Conservation (phyloP, 2,329 filamentous ascomycete genomes). For the Colletotrichum euphorbiae region DNA sequence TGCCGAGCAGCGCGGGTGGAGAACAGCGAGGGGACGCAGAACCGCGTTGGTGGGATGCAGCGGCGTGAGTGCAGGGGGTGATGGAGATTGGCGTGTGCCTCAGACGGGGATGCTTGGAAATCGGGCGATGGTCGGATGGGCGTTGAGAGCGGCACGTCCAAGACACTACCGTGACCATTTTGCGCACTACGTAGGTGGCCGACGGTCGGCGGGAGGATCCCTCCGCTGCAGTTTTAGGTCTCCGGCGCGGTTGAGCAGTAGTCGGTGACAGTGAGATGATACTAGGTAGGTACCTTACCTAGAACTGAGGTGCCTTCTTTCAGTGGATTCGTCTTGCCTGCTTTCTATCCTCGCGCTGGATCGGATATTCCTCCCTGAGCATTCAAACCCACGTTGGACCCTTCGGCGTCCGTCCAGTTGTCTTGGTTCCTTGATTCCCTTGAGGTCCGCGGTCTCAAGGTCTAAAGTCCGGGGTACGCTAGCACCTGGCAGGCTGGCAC, state of each 20-base stretch:
- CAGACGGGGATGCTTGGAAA: slow-evolving; percentile 39
- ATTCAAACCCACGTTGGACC: neutral
- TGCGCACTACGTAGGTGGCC: slow-evolving; percentile 10
- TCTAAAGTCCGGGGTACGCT: slow-evolving; percentile 38
- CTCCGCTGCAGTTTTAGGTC: neutral
- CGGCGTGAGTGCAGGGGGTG: slow-evolving; percentile 18
- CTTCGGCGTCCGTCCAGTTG: neutral
- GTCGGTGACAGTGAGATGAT: neutral
- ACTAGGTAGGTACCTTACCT: too few relatives aligned
- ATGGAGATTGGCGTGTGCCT: slow-evolving; percentile 20
- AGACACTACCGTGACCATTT: slow-evolving; percentile 2
- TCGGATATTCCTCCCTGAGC: slow-evolving; percentile 1
- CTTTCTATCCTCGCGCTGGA: neutral
- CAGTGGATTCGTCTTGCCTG: neutral
- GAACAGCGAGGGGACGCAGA: slow-evolving; percentile 34
- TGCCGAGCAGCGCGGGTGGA: slow-evolving; percentile 38
- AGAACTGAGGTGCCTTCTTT: too few relatives aligned
- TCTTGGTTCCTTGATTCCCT: neutral
- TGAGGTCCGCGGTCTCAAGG: slow-evolving; percentile 20
- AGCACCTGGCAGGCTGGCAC: neutral
- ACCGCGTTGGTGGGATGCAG: slow-evolving; percentile 38
- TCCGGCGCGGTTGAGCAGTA: neutral
- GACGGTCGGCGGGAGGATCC: neutral
- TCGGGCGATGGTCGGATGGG: slow-evolving; percentile 34
- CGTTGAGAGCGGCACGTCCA: slow-evolving; percentile 26